These are phyloP conservation scores for Gaultheria prostrata DNA, from an alignment of 148 eudicot species.

Conservation along the genomic window DNA sequence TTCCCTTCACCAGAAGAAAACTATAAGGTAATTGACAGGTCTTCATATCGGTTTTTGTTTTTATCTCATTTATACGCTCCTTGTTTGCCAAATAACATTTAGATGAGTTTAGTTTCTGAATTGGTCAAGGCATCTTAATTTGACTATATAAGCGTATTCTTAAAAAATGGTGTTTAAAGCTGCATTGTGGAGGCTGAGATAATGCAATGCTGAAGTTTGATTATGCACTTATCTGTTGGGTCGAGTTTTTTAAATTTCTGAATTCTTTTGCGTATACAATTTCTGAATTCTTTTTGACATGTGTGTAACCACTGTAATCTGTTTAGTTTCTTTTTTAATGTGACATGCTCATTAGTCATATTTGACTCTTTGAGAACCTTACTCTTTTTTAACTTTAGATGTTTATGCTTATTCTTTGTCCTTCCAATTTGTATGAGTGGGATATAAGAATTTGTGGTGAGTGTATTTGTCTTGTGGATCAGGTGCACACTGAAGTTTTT, in stretches of 20 bases:
- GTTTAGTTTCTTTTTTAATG: not conserved
- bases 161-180: not conserved
- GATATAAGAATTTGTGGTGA: not conserved
- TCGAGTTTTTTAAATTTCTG: not conserved
- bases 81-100: not conserved
- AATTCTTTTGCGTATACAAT: no score
- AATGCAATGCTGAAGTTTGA: not conserved
- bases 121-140: not conserved
- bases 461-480: slow-evolving; percentile 16
- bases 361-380: not conserved
- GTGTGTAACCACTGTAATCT: not conserved
- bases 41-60: not conserved
- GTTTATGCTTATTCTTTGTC: slow-evolving; percentile 6
- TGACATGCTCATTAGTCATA: not conserved
- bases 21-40: slow-evolving; percentile 48
- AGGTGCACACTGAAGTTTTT: slow-evolving; percentile 95
- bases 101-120: not conserved
- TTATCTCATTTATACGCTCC: not conserved
- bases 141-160: not conserved
- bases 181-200: not conserved
- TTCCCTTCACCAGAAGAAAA: slow-evolving; percentile 91
- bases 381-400: not conserved
- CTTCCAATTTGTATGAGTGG: slow-evolving; percentile 12
- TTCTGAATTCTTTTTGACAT: not conserved
- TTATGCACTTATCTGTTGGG: not conserved